phyloP scores from a whole-genome alignment of 2,329 filamentous ascomycete genomes.

The Podosphaera xanthii region DNA sequence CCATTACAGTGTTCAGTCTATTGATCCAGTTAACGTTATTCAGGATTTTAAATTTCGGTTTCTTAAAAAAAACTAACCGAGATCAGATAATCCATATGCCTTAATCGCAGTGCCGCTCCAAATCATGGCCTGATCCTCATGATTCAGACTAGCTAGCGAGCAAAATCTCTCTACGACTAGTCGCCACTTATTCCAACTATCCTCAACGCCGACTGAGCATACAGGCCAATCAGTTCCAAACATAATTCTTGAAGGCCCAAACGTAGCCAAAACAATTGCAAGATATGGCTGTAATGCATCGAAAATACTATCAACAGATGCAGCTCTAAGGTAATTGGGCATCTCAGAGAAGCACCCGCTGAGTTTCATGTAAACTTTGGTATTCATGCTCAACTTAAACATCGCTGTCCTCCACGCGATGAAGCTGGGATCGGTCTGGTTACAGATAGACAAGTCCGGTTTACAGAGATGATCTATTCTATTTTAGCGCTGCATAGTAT shows the following conservation, averaged over 20 bases:
- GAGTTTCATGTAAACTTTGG: slow-evolving; percentile 70
- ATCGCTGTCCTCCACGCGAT: slow-evolving; percentile 47
- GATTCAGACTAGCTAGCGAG: slow-evolving; percentile 33
- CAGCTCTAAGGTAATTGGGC: slow-evolving; percentile 25
- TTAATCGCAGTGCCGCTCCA: slow-evolving; percentile 51
- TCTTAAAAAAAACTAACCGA: too few species aligned
- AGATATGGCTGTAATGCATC: slow-evolving; percentile 46
- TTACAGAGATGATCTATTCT: slow-evolving; percentile 68
- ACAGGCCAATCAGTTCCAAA: slow-evolving; percentile 91
- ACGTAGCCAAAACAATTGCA: slow-evolving; percentile 45
- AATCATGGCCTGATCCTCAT: slow-evolving; percentile 39
- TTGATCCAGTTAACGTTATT: too few species aligned
- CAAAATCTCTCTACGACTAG: slow-evolving; percentile 45
- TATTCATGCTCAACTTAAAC: slow-evolving; percentile 38
- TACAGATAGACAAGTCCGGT: slow-evolving; percentile 47
- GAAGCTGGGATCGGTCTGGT: slow-evolving; percentile 25
- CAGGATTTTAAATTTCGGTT: too few species aligned
- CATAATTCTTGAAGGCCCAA: slow-evolving; percentile 54
- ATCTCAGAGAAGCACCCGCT: slow-evolving; percentile 71
- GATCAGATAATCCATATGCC: slow-evolving; percentile 31
- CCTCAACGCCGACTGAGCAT: slow-evolving; percentile 40
- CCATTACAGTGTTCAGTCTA: too few species aligned
- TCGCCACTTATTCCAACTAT: slow-evolving; percentile 54
- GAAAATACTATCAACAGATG: slow-evolving; percentile 33
- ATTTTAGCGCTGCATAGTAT: neutral